Conservation (phyloP, 1,284 basidiomycete genomes). For the Leucoagaricus sp. region DNA sequence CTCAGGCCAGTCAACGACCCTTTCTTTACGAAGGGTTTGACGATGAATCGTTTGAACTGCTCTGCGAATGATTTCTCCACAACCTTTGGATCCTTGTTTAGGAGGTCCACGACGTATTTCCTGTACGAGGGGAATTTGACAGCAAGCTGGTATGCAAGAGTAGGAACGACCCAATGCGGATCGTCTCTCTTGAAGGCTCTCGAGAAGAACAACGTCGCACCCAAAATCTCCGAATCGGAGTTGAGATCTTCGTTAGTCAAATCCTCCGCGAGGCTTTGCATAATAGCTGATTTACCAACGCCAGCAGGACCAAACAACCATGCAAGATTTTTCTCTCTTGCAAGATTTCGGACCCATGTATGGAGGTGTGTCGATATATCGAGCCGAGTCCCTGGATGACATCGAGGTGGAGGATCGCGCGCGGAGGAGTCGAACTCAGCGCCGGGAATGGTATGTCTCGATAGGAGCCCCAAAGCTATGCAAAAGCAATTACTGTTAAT, state of each 20-base stretch:
- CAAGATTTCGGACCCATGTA: background rate
- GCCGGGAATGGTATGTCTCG: background rate
- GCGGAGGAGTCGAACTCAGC: slow-evolving; percentile 10
- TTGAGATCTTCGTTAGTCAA: background rate
- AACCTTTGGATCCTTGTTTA: background rate
- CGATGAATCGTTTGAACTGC: background rate
- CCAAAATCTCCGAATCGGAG: background rate
- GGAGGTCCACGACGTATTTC: background rate
- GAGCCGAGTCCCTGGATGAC: slow-evolving; percentile 2
- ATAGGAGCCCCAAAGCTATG: background rate
- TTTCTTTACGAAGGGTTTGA: background rate
- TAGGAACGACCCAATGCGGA: background rate
- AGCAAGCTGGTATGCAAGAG: slow-evolving; percentile 5
- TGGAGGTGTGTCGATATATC: background rate
- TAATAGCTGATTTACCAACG: slow-evolving; percentile 6
- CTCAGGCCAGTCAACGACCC: background rate
- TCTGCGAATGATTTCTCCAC: background rate
- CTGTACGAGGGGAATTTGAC: background rate
- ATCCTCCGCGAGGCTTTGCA: slow-evolving; percentile 2
- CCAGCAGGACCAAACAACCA: slow-evolving; percentile 6
- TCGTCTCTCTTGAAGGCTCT: background rate
- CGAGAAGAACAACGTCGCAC: slow-evolving; percentile 9
- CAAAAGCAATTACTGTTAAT: background rate
- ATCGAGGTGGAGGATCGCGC: background rate
- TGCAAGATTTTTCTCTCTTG: background rate